phyloP scores from a whole-genome alignment of 2,329 filamentous ascomycete genomes.

The Stenocarpella maydis region DNA sequence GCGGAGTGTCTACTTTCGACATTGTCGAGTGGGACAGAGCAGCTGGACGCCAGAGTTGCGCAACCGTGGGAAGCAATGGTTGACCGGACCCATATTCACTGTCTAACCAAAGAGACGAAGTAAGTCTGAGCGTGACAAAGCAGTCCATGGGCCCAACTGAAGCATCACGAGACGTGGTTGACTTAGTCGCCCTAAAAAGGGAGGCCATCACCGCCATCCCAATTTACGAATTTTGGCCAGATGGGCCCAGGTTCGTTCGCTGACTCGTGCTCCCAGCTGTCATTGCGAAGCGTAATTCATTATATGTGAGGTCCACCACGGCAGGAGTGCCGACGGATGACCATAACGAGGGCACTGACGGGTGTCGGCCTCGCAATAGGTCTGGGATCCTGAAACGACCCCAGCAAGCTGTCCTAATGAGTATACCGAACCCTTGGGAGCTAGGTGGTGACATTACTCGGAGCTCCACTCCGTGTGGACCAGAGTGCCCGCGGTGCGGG shows the following conservation, averaged over 20 bases:
- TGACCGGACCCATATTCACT: background rate
- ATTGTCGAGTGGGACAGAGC: background rate
- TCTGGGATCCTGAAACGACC: background rate
- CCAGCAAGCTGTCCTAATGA: background rate
- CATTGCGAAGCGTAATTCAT: background rate
- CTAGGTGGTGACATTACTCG: no score
- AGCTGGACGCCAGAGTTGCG: background rate
- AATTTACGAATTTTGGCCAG: background rate
- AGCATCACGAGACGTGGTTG: background rate
- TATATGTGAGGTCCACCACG: background rate
- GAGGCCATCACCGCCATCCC: background rate
- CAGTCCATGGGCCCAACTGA: no score
- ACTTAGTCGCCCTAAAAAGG: background rate
- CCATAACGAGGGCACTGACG: background rate
- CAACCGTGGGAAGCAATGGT: background rate
- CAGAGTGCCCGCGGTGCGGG: background rate
- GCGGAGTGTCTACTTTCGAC: background rate
- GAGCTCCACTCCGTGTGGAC: background rate
- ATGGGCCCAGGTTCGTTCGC: background rate
- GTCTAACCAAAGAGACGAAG: background rate
- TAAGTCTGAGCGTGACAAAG: no score
- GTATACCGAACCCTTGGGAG: background rate
- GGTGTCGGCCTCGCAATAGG: background rate
- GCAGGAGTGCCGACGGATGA: background rate
- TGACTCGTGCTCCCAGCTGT: slow-evolving; percentile 6